Conservation (phyloP, 768 basidiomycete genomes). For the Russula dissimulans region DNA sequence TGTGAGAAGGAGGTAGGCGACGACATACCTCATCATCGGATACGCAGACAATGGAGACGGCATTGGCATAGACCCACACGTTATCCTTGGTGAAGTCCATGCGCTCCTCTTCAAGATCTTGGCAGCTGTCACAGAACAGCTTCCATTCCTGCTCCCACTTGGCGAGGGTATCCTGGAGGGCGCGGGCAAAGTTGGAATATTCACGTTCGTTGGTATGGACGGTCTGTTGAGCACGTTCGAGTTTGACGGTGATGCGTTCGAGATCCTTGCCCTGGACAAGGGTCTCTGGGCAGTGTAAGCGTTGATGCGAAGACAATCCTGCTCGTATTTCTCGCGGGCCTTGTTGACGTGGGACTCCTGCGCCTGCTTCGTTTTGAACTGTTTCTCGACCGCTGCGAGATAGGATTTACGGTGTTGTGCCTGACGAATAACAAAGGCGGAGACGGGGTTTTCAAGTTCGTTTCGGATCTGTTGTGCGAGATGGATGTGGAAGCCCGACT, state of each 20-base stretch:
- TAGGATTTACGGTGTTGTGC: conserved; percentile 63
- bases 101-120: conserved; percentile 94
- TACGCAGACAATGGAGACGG: conserved; percentile 92
- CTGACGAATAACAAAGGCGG: conserved; percentile 54
- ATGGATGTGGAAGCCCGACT: conserved; percentile 61
- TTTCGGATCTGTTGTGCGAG: conserved; percentile 67
- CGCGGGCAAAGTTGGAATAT: conserved; percentile 77
- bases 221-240: conserved; percentile 83
- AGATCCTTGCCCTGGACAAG: conserved; percentile 90
- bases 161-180: conserved; percentile 63
- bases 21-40: conserved; percentile 80
- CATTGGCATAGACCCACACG: conserved; percentile 94
- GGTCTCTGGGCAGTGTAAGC: conserved; percentile 87
- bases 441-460: conserved; percentile 61
- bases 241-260: conserved; percentile 79
- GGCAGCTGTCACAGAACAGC: conserved; percentile 85
- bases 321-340: conserved; percentile 89
- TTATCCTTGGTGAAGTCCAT: conserved; percentile 91
- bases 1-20: neutral
- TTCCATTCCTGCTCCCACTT: conserved; percentile 97
- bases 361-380: conserved; percentile 80
- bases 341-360: conserved; percentile 82
- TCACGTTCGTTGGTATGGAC: conserved; percentile 89
- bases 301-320: conserved; percentile 88
- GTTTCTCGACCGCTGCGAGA: conserved; percentile 77